Base-by-base conservation (phyloP, 2,329 filamentous ascomycete species). In the Penicillium sp. region DNA sequence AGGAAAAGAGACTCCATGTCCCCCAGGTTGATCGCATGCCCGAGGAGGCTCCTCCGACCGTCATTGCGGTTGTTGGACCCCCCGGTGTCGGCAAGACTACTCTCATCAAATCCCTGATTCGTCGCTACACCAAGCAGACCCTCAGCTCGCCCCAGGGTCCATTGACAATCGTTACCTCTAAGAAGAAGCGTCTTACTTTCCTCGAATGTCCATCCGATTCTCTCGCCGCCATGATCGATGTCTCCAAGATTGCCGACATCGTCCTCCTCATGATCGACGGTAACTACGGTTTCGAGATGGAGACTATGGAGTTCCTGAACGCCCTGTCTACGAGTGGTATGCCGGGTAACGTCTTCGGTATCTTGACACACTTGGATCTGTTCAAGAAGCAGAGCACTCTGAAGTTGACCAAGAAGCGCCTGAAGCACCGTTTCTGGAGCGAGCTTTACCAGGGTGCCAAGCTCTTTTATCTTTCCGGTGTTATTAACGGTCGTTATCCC, bases 291-390 rank as follows among this genome's bases (percentile, higher is more conserved):
- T 99, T 99, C 72, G 95, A 99, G 78, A 99, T 99, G 95, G 95
- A 99, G 82, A 99, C 95, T 0, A 99, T 99, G 95, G 95, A 99
- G 77, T 99, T 99, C 61, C 80, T 99, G 70, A 98, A 97, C 67
- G 88, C 97, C 19, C 81, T 99, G 50, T 89, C 91, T n/a, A 87
- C 92, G 2, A 96, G 91, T 29, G 95, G 95, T 75, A 98, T 99
- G 93, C 95, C 96, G 0, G 93, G 95, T 63, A 99, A 99, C 68
- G 93, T 99, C 37, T 98, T 99, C 72, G 95, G 95, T 52, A 93
- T 99, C 56, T 83, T 99, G 45, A 98, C 95, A 16, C 96, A 99
- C 80, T 82, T 99, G 59, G 95, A 99, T 72, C 81, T 99, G 14
- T 99, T 99, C 81, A 86, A 88, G 71, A 98, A 97, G 71, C 93